A percentile compares a stretch with the other conserved stretches of the same genome.
Evolutionary conservation across 2,329 filamentous ascomycete species (phyloP).

Genomic region (Botryotinia narcissicola): DNA sequence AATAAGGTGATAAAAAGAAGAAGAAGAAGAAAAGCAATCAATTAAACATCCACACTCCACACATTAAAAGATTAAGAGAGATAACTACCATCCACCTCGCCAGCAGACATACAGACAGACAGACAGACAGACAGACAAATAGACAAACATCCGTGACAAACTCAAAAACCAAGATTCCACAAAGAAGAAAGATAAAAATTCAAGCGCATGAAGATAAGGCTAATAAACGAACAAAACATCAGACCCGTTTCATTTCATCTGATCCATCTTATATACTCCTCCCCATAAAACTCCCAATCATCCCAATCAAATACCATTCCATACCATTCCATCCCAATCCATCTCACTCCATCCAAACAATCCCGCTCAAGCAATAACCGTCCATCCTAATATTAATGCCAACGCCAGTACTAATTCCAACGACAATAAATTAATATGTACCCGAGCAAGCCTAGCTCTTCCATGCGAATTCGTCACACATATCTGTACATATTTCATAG

Average conservation of each 20-base stretch:
- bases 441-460: neutral
- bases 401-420: neutral
- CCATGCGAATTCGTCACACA: conserved; percentile 8
- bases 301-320: neutral
- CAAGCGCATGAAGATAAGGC: neutral
- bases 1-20: neutral
- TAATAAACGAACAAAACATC: too few relatives aligned
- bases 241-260: neutral
- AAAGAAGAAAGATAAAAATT: neutral
- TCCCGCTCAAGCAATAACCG: too few relatives aligned
- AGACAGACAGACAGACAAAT: neutral
- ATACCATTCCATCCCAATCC: neutral
- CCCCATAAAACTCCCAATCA: neutral
- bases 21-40: neutral
- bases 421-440: neutral
- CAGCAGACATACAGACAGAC: neutral
- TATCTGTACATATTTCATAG: conserved; percentile 1
- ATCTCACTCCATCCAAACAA: neutral
- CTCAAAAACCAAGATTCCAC: neutral
- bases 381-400: neutral
- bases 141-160: neutral
- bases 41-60: neutral
- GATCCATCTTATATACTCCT: neutral
- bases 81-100: too few relatives aligned
- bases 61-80: neutral